Evolutionary conservation across 305 asterid genomes (phyloP).

Genomic region (Fraxinus sp.): DNA sequence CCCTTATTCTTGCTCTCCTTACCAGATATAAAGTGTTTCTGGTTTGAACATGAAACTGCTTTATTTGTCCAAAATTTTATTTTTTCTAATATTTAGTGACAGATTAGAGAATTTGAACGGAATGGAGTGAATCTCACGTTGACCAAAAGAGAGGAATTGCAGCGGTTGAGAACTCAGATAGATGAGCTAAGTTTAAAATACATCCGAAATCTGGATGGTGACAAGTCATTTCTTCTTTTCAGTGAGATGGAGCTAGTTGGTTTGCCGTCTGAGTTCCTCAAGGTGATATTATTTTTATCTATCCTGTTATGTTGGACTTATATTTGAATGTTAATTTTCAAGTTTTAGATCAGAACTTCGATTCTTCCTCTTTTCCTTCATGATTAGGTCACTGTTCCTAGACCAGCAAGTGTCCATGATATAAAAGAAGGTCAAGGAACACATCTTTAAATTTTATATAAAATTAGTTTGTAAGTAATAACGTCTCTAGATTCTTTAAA

Average conservation of each 20-base stretch:
- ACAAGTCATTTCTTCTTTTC: slow-evolving; percentile 60
- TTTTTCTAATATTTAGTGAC: slow-evolving; percentile 67
- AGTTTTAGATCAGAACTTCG: neutral
- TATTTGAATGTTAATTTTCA: neutral
- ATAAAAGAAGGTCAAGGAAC: neutral
- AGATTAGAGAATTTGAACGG: slow-evolving; percentile 94
- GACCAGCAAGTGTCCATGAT: slow-evolving; percentile 3
- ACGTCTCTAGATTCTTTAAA: slow-evolving; percentile 3
- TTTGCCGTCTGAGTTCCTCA: slow-evolving; percentile 72
- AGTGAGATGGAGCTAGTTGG: slow-evolving; percentile 72
- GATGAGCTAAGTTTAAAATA: slow-evolving; percentile 82
- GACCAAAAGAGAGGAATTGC: slow-evolving; percentile 79
- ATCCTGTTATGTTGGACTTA: slow-evolving; percentile 10
- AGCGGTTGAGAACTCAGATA: slow-evolving; percentile 67
- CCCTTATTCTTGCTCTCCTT: neutral
- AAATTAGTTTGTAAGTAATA: slow-evolving; percentile 1
- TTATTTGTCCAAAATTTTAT: slow-evolving; percentile 45
- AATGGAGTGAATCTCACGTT: slow-evolving; percentile 81
- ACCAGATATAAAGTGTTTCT: neutral
- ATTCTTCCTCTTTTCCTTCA: slow-evolving; percentile 22
- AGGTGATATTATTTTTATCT: slow-evolving; percentile 43
- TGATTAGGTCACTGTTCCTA: neutral
- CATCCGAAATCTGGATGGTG: slow-evolving; percentile 74
- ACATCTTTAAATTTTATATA: neutral
- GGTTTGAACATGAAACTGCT: slow-evolving; percentile 22